phyloP scores from a whole-genome alignment of 345 rosid genomes.

The Brassica rapa region DNA sequence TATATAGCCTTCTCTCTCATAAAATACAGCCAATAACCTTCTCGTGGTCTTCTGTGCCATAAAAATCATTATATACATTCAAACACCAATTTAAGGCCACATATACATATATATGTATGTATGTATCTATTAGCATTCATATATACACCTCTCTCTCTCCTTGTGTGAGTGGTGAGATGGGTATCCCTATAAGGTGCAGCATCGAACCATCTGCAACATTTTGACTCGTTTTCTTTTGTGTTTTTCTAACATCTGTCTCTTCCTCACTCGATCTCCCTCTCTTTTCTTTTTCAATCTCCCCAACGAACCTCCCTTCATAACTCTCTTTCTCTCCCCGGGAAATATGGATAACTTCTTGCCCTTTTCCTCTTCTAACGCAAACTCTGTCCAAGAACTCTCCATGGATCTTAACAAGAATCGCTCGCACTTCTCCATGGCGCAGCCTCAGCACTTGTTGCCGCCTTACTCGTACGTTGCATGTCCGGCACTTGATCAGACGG shows the following conservation, averaged over 20 bases:
- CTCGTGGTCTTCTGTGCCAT: constrained; percentile 46
- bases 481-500: constrained; percentile 13
- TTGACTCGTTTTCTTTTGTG: constrained; percentile 36
- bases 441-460: constrained; percentile 17
- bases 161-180: constrained; percentile 39
- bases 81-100: constrained; percentile 36
- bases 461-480: constrained; percentile 26
- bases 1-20: constrained; percentile 19
- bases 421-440: constrained; percentile 5
- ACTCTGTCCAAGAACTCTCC: constrained; percentile 31
- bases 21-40: constrained; percentile 33
- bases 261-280: constrained; percentile 28
- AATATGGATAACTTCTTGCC: constrained; percentile 39
- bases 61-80: constrained; percentile 29
- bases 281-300: constrained; percentile 15
- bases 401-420: constrained; percentile 24
- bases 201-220: constrained; percentile 39
- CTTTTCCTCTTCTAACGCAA: constrained; percentile 26
- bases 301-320: constrained; percentile 21
- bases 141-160: constrained; percentile 31
- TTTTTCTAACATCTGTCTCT: constrained; percentile 41
- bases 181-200: constrained; percentile 40
- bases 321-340: constrained; percentile 27
- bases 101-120: constrained; percentile 2
- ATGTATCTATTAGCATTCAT: constrained; percentile 13